Conservation (phyloP, 1,284 basidiomycete species). For the Leccinum variabile region DNA sequence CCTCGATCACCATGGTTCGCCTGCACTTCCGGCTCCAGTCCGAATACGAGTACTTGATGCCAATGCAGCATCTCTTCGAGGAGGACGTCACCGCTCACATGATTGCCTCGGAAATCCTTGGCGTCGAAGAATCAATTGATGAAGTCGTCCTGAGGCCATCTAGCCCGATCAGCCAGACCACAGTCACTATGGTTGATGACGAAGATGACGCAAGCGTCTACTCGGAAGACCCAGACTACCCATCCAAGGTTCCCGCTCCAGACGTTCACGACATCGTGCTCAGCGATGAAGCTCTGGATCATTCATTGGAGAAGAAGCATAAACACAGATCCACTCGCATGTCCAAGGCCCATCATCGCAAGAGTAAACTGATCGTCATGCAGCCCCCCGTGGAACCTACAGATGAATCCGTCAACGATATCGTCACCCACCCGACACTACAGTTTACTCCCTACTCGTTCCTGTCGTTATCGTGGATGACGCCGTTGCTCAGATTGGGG, state of each 20-base stretch:
- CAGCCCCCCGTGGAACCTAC: conserved; percentile 23
- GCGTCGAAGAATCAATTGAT: conserved; percentile 13
- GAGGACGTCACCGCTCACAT: conserved; percentile 23
- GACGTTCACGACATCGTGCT: conserved; percentile 1
- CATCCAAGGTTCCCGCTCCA: conserved; percentile 4
- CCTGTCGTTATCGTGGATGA: conserved; percentile 29
- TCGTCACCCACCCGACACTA: conserved; percentile 25
- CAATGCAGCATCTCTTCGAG: conserved; percentile 26
- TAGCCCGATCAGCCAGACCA: conserved; percentile 22
- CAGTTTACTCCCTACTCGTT: conserved; percentile 15
- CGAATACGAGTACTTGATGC: conserved; percentile 26
- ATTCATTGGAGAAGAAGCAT: conserved; percentile 6
- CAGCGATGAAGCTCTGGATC: conserved; percentile 4
- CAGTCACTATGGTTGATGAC: conserved; percentile 27
- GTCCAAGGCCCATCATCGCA: conserved; percentile 8
- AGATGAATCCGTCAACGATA: conserved; percentile 19
- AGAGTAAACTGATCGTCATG: conserved; percentile 27
- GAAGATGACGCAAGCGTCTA: conserved; percentile 14
- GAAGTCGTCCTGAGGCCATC: conserved; percentile 6
- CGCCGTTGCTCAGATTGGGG: conserved; percentile 27
- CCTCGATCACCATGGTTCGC: conserved; percentile 29
- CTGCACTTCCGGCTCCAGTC: conserved; percentile 31
- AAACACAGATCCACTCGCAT: neutral
- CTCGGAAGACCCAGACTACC: conserved; percentile 7
- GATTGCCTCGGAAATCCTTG: conserved; percentile 27